Conservation (phyloP, 116 monocot genomes). For the Cymodocea nodosa region DNA sequence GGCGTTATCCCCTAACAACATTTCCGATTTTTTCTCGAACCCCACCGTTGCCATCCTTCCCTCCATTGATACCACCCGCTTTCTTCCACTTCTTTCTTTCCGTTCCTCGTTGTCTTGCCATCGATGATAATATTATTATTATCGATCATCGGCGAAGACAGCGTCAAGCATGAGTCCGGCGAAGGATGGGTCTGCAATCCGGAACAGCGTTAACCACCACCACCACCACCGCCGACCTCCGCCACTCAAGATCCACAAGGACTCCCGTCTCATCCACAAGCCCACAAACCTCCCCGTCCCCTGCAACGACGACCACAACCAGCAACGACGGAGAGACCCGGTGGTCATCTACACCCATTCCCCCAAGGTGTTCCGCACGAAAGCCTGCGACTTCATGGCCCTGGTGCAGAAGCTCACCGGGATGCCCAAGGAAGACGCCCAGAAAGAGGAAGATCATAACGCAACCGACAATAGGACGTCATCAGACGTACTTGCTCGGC, state of each 20-base stretch:
- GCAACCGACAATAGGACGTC: not conserved
- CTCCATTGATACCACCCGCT: not conserved
- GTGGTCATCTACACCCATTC: conserved; percentile 62
- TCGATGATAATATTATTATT: too few species aligned
- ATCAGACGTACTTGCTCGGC: not conserved
- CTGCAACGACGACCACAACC: not conserved
- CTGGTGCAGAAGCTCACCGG: conserved; percentile 78
- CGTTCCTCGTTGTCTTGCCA: too few species aligned
- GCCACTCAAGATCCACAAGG: conserved; percentile 1
- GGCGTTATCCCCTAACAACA: not conserved
- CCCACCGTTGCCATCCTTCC: not conserved
- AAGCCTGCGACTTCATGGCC: conserved; percentile 44
- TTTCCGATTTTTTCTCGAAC: not conserved
- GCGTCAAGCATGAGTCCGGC: conserved; percentile 1
- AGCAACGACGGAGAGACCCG: conserved; percentile 20
- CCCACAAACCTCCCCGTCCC: not conserved
- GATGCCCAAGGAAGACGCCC: not conserved
- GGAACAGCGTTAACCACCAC: not conserved
- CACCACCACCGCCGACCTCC: not conserved
- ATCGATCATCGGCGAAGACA: too few species aligned
- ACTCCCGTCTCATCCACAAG: conserved; percentile 4
- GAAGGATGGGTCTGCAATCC: not conserved
- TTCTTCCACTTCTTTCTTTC: too few species aligned
- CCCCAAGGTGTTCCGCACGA: conserved; percentile 51
- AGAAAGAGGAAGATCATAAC: not conserved